phyloP scores from a whole-genome alignment of 2,329 filamentous ascomycete genomes.

The Fusarium coffeatum region DNA sequence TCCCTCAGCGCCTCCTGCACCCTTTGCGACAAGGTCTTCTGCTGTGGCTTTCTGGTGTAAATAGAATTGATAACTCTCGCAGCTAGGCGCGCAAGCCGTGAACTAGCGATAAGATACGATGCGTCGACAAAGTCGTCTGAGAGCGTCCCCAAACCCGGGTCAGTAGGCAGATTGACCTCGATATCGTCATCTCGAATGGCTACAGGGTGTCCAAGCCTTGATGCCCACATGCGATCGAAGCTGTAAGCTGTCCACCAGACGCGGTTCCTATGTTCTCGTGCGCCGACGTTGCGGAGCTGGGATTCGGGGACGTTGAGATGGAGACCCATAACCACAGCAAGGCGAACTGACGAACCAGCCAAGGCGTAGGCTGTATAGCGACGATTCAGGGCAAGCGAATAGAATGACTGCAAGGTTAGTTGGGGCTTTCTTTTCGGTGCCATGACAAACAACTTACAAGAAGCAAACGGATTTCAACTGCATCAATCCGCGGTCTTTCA shows the following conservation, averaged over 20 bases:
- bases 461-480: conserved; percentile 58
- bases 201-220: conserved; percentile 60
- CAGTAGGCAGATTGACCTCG: conserved; percentile 56
- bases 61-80: conserved; percentile 48
- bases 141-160: conserved; percentile 44
- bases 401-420: conserved; percentile 52
- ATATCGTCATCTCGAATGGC: conserved; percentile 63
- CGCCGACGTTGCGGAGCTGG: conserved; percentile 53
- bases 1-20: conserved; percentile 50
- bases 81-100: conserved; percentile 53
- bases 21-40: conserved; percentile 48
- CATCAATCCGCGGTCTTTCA: conserved; percentile 57
- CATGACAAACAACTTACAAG: conserved; percentile 50
- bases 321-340: conserved; percentile 58
- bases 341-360: conserved; percentile 58
- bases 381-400: conserved; percentile 58
- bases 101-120: conserved; percentile 50
- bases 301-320: conserved; percentile 54
- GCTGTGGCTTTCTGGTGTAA: conserved; percentile 47
- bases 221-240: conserved; percentile 61
- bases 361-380: conserved; percentile 58
- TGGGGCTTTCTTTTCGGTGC: accelerated
- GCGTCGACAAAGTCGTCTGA: conserved; percentile 51
- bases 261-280: conserved; percentile 54
- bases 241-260: conserved; percentile 59